Conservation (phyloP, 2,329 filamentous ascomycete genomes). For the Cladosporium sp. region DNA sequence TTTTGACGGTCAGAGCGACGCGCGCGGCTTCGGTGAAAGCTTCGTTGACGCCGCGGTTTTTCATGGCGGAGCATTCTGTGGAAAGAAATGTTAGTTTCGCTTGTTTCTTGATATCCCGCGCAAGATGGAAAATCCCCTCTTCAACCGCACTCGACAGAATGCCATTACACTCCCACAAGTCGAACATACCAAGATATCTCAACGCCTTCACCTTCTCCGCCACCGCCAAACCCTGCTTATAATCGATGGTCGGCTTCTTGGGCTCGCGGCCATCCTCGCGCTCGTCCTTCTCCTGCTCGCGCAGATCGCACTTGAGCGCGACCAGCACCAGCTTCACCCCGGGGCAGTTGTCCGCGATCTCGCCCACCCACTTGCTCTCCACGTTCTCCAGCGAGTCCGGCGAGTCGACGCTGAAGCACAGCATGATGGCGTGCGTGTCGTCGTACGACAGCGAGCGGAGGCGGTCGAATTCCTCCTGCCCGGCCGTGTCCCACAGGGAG, state of each 20-base stretch:
- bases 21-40: conserved; percentile 97
- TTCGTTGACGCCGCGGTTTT: conserved; percentile 96
- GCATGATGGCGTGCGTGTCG: conserved; percentile 97
- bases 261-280: conserved; percentile 54
- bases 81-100: neutral
- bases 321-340: conserved; percentile 93
- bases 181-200: conserved; percentile 71
- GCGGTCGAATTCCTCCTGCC: conserved; percentile 98
- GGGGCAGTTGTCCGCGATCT: conserved; percentile 97
- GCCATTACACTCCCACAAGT: too few relatives aligned
- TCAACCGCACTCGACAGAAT: too few relatives aligned
- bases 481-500: conserved; percentile 96
- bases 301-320: conserved; percentile 92
- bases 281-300: conserved; percentile 68
- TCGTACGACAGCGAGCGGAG: conserved; percentile 94
- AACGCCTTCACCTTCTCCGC: conserved; percentile 88
- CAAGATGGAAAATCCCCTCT: too few relatives aligned
- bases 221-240: conserved; percentile 86
- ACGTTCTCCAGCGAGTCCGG: conserved; percentile 97
- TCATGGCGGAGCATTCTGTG: conserved; percentile 95
- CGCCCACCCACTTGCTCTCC: conserved; percentile 95
- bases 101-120: neutral
- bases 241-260: conserved; percentile 70
- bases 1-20: conserved; percentile 68
- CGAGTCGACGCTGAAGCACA: conserved; percentile 96